Evolutionary conservation across 1,284 basidiomycete genomes (phyloP), one percentile per base, ranked within the genome.

Genomic region (Leucoagaricus sp.): DNA sequence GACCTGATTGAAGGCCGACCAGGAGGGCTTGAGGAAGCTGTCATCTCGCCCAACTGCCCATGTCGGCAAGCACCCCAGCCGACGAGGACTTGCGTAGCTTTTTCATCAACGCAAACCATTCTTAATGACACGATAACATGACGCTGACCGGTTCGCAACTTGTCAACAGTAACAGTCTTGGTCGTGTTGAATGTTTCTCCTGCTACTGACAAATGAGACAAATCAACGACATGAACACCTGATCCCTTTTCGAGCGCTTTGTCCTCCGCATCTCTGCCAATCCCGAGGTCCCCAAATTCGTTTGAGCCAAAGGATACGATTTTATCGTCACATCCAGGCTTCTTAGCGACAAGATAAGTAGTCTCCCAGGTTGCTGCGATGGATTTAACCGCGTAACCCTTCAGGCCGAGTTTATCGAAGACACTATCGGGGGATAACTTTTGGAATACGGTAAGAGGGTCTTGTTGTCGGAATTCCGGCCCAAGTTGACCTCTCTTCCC

Each of bases 1-100:
- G 19, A 15, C 10, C 17, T 45, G 26, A 15, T 10, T 9, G 23
- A 49, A 23, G 47, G 33, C 40, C 12, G 36, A 38, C n/a, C n/a
- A n/a, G n/a, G n/a, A n/a, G n/a, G n/a, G n/a, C 23, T 46, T 15
- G 42, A 33, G 28, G 28, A 10, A 40, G 19, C 13, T 15, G 48
- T 36, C 7, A 69, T 40, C 40, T 63, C 57, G 19, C 88, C 89
- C 1, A 93, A 78, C 64, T 94, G 93, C 1, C 92, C 92, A 64
- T 94, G 92, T 40, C 94, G 76, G 23, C 84, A 81, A 3, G 86
- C 78, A 4, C 94, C 94, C 94, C 94, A 96, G 2, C 93, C 94
- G 0, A 87, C 72, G 10, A 91, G 61, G 31, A 78, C 58, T 42
- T 67, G 64, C 3, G 57, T 60, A 10, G 61, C 62, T 1, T 62